Percentiles rank a stretch among this genome's conserved stretches.
These are phyloP conservation scores for Nannochloris sp. DNA, from an alignment of 139 green algal genomes.

Conservation along the genomic window DNA sequence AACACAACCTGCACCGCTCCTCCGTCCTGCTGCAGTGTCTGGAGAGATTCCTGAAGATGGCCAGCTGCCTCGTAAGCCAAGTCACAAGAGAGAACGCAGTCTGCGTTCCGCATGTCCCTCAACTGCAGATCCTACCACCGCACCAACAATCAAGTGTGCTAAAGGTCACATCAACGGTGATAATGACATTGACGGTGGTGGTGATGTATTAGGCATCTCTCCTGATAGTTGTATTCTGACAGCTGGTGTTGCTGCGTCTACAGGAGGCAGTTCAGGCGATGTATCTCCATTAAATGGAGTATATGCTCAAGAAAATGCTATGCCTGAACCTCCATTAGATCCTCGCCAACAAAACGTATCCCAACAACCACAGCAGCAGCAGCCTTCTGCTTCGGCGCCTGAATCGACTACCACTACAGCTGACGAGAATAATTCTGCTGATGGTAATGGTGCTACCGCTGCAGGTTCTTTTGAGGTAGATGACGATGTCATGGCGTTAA, in stretches of 20 bases:
- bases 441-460: too few species aligned
- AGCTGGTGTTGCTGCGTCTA: too few species aligned
- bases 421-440: too few species aligned
- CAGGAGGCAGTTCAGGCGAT: too few species aligned
- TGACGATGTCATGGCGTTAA: neutral
- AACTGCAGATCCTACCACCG: constrained; percentile 4
- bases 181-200: neutral
- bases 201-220: neutral
- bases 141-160: neutral
- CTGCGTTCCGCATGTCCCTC: neutral
- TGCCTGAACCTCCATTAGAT: too few species aligned
- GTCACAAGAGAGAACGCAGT: constrained; percentile 9
- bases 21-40: neutral
- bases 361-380: too few species aligned
- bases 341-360: too few species aligned
- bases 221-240: too few species aligned
- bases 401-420: too few species aligned
- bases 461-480: constrained; percentile 6
- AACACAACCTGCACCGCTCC: neutral
- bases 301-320: too few species aligned
- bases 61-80: neutral
- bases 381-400: too few species aligned
- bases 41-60: neutral
- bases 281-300: too few species aligned
- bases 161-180: neutral